A percentile compares a stretch with the other conserved stretches of the same genome.
phyloP scores from a whole-genome alignment of 164 flowering plant genomes.

The Vitis riparia region DNA sequence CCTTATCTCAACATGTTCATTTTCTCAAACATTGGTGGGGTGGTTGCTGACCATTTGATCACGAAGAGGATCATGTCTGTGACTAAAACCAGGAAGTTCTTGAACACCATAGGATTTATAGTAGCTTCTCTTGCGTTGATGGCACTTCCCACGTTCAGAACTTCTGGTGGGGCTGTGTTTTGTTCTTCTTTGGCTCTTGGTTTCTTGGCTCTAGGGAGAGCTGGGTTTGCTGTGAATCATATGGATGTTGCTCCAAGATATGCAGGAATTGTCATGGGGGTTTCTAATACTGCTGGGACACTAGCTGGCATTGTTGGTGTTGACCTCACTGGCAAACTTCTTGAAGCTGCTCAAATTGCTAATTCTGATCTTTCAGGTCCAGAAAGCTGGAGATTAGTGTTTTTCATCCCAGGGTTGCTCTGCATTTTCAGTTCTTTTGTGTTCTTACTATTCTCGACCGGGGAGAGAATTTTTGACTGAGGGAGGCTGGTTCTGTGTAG shows the following conservation, averaged over 20 bases:
- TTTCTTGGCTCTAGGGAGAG: constrained; percentile 86
- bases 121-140: constrained; percentile 76
- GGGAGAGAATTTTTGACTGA: constrained; percentile 85
- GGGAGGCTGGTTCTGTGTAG: no score
- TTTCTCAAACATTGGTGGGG: constrained; percentile 92
- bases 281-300: constrained; percentile 93
- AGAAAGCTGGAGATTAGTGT: constrained; percentile 80
- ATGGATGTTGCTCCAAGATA: constrained; percentile 92
- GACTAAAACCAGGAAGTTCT: constrained; percentile 66
- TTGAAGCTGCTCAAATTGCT: constrained; percentile 64
- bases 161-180: constrained; percentile 67
- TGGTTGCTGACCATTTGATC: constrained; percentile 72
- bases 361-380: constrained; percentile 64
- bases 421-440: constrained; percentile 76
- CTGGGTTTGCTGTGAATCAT: constrained; percentile 95
- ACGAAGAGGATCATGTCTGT: constrained; percentile 70
- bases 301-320: constrained; percentile 89
- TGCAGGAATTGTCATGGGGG: constrained; percentile 96
- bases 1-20: constrained; percentile 91
- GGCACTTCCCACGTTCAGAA: constrained; percentile 68
- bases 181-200: constrained; percentile 91
- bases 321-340: constrained; percentile 74
- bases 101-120: constrained; percentile 79
- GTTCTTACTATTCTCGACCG: constrained; percentile 70
- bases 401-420: constrained; percentile 71